Evolutionary conservation across 1,139 yeast species (phyloP).

Genomic region (Zygoascus meyerae): DNA sequence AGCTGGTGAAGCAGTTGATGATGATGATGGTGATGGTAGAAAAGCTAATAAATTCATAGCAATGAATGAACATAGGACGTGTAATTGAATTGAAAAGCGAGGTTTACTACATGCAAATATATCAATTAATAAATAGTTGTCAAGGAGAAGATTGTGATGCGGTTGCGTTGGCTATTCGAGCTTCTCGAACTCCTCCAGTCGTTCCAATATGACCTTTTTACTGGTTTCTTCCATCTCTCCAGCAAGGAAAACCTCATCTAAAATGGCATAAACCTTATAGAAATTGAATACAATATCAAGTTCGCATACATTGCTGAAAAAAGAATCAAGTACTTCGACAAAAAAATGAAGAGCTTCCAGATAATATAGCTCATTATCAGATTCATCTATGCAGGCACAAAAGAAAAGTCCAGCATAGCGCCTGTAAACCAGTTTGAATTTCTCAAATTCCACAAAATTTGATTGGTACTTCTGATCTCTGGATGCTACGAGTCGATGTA

Average conservation of each 20-base stretch:
- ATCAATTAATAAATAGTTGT: too few relatives aligned
- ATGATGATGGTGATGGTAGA: too few relatives aligned
- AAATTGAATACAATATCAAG: conserved; percentile 91
- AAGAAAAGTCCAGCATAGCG: conserved; percentile 91
- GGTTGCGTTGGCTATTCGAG: too few relatives aligned
- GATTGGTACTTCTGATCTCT: conserved; percentile 75
- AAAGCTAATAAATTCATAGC: too few relatives aligned
- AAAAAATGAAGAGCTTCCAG: conserved; percentile 81
- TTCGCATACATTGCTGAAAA: conserved; percentile 90
- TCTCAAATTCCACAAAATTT: conserved; percentile 47
- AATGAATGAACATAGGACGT: too few relatives aligned
- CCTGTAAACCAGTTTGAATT: conserved; percentile 70
- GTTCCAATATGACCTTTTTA: conserved; percentile 65
- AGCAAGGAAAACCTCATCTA: conserved; percentile 77
- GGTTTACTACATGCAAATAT: too few relatives aligned
- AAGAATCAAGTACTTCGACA: conserved; percentile 82
- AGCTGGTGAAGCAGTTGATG: too few relatives aligned
- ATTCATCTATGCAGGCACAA: conserved; percentile 66
- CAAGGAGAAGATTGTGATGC: background rate
- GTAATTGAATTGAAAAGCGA: too few relatives aligned
- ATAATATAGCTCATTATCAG: conserved; percentile 75
- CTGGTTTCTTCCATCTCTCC: conserved; percentile 87
- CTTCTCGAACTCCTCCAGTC: conserved; percentile 41
- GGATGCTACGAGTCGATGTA: conserved; percentile 76
- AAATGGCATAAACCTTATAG: conserved; percentile 80